Base-by-base conservation (phyloP, 768 basidiomycete species). In the Trametes punicea region DNA sequence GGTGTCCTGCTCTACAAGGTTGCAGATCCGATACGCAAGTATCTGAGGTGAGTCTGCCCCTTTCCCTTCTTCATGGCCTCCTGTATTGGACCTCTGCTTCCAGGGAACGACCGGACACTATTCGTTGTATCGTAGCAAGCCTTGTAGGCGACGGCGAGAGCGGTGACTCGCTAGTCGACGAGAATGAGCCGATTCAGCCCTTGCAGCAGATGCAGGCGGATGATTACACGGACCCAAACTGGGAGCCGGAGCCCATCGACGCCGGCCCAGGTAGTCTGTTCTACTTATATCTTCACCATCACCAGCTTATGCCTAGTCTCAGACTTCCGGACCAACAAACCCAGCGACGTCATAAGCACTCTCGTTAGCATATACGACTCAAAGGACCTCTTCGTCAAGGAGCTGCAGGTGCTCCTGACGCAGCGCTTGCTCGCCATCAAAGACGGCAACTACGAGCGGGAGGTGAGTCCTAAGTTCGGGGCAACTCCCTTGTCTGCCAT, bases 281-380 rank as follows among this genome's bases (percentile, higher is more conserved):
- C 11, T 8, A 42, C 2, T 1, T 2, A 16, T 30, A 13, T 31
- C 7, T 31, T 6, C 15, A 25, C 18, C 16, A 23, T 8, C 2
- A 13, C 20, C 4, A 25, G 10, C 10, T 5, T 11, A 13, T 45
- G 25, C 23, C 44, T 11, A 57, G 23, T 25, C 40, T 36, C 70
- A 94, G 96, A 94, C 61, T 99, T 97, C 74, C 81, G 93, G 31
- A 83, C 90, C 1, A 94, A 88, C 67, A 94, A 90, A 67, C 85
- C 91, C 0, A 90, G 90, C 63, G 97, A 98, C 65, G 85, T 98
- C 58, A 88, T 98, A 65, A 95, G 92, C 68, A 96, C 96, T 0
- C 84, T 98, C 1, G 94, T 98, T 62, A 93, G 90, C 69, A 98
- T 98, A 62, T 98, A 98, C 64, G 94, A 98, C 67, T 95, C 95